Evolutionary conservation across 2,329 filamentous ascomycete species (phyloP).

Genomic region (Dothideomycetes sp.): DNA sequence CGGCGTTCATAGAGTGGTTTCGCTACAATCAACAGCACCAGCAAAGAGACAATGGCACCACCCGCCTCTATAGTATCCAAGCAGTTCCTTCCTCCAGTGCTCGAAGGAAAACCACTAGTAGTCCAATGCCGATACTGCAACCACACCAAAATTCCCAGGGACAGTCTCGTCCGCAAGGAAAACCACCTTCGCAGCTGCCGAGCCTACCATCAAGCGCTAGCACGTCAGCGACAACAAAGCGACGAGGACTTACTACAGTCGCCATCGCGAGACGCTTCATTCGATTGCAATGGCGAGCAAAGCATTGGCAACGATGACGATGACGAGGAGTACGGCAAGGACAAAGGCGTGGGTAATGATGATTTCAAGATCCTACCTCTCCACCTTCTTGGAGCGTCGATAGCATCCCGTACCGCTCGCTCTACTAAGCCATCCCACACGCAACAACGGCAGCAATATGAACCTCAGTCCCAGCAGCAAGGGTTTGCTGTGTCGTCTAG

Average conservation of each 20-base stretch:
- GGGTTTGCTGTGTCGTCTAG: no score
- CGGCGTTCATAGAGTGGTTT: no score
- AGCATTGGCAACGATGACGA: neutral
- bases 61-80: neutral
- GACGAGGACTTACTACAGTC: no score
- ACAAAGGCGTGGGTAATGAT: neutral
- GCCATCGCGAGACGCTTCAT: no score
- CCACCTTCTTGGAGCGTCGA: neutral
- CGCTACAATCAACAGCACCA: no score
- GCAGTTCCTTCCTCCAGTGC: neutral
- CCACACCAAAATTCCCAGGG: neutral
- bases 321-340: neutral
- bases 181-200: neutral
- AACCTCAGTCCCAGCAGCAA: neutral
- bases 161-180: conserved; percentile 3
- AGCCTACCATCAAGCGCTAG: neutral
- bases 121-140: conserved; percentile 2
- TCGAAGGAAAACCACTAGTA: neutral
- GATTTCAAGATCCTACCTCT: neutral
- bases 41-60: neutral
- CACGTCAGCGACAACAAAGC: neutral
- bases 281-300: neutral
- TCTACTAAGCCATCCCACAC: neutral
- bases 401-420: neutral
- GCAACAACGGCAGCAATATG: neutral